Percentiles rank a stretch among this genome's conserved stretches.
Conservation (phyloP, 352 stramenopile species). For the Pythium rishiriense region DNA sequence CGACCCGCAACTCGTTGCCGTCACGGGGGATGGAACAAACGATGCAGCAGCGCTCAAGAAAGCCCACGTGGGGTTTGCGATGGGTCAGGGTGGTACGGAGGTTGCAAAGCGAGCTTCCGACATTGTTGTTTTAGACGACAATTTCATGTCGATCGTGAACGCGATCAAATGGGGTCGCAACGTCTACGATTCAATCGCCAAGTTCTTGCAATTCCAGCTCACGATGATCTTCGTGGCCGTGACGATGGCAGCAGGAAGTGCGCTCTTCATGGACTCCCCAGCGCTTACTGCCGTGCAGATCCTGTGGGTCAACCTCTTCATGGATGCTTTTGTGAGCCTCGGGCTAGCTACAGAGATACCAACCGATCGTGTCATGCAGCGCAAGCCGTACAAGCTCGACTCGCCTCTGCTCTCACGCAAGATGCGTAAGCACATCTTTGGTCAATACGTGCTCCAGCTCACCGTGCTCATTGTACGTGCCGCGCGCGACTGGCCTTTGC, state of each 20-base stretch:
- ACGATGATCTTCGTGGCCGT: constrained; percentile 97
- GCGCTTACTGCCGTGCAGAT: constrained; percentile 96
- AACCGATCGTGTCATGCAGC: constrained; percentile 90
- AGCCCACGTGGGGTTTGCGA: not conserved
- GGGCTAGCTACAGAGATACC: constrained; percentile 95
- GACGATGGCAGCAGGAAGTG: constrained; percentile 90
- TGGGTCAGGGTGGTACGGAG: not conserved
- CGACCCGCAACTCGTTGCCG: constrained; percentile 90
- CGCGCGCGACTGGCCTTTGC: constrained; percentile 62
- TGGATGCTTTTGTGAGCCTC: constrained; percentile 97
- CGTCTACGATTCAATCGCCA: constrained; percentile 94
- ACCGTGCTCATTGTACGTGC: constrained; percentile 73
- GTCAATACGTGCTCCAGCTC: constrained; percentile 92
- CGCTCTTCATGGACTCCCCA: constrained; percentile 74
- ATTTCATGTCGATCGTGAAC: constrained; percentile 93
- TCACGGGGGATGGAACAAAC: constrained; percentile 96
- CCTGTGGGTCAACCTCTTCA: constrained; percentile 99
- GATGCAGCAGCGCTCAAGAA: constrained; percentile 60
- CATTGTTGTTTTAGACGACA: constrained; percentile 87
- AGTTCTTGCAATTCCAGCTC: constrained; percentile 98
- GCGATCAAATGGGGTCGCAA: constrained; percentile 48
- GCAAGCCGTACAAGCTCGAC: constrained; percentile 79
- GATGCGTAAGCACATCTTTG: constrained; percentile 96
- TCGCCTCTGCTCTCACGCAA: constrained; percentile 90
- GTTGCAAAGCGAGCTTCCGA: not conserved